Base-by-base conservation (phyloP, 202 grass and related monocot species). In the Panicum hallii region DNA sequence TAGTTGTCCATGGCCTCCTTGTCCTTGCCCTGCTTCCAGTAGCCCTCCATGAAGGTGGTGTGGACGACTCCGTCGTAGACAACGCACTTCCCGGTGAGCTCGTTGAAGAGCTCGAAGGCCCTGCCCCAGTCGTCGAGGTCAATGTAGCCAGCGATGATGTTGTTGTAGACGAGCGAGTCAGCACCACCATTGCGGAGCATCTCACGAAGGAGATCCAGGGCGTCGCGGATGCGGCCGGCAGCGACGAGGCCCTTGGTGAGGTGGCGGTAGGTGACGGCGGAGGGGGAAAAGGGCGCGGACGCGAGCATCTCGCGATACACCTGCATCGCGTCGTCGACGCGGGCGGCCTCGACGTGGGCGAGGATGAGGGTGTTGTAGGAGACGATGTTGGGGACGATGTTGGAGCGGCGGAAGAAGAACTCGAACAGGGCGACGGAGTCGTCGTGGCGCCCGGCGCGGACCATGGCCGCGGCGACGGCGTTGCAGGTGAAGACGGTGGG, bases 1-100 rank as follows among this genome's bases (percentile, higher is more conserved):
- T 97, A 97, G 16, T 91, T 94, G 28, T 94, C 92, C 95, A 97
- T 91, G 72, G 95, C 92, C 67, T 94, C 92, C 82, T 87, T 97
- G 57, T 97, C 92, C 90, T 91, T 93, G 11, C 85, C 90, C 26
- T 82, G 86, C 77, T 93, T 94, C 92, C 90, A 97, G 85, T 94
- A 97, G 0, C 88, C 90, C 82, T 93, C 90, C 95, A 97, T 97
- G 68, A 97, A 94, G 40, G 90, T 93, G 15, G 91, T 87, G 55
- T 98, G 89, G n/a, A 98, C 91, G 7, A 93, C 85, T 3, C 95
- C 95, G 10, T 98, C 91, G 28, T 95, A 98, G 62, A 98, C 95
- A 5, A 87, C 23, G 47, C 90, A 88, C 82, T 88, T 88, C 89
- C 93, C 93, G 0, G 64, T 64, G 64, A 95, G 88, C 84, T 98